Percentiles rank a stretch among this genome's conserved stretches.
These are phyloP conservation scores for Choanephora cucurbitarum DNA, from an alignment of 371 early-diverging fungal species.

Conservation along the genomic window DNA sequence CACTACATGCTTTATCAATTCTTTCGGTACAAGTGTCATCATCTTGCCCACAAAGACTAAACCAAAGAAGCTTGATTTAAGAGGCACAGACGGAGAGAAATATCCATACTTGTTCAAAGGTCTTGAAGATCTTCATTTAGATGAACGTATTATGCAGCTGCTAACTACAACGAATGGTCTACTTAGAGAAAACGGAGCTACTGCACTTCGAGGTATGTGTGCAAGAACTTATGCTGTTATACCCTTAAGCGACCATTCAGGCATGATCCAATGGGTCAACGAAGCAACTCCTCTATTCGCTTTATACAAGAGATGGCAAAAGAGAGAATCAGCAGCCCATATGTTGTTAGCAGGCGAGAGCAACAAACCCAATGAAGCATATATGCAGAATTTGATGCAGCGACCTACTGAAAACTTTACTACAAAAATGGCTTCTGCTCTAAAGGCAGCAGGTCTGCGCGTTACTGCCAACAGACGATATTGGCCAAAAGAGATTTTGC, in stretches of 20 bases:
- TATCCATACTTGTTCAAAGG: conserved; percentile 88
- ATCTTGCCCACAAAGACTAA: conserved; percentile 85
- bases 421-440: conserved; percentile 35
- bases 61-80: conserved; percentile 84
- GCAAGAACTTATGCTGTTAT: conserved; percentile 92
- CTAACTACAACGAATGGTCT: conserved; percentile 72
- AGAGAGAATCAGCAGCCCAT: conserved; percentile 51
- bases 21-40: conserved; percentile 62
- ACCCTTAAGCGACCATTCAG: conserved; percentile 91
- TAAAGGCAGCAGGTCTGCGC: conserved; percentile 53
- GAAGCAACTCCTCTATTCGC: conserved; percentile 75
- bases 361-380: conserved; percentile 33
- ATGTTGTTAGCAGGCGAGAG: conserved; percentile 20
- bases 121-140: conserved; percentile 91
- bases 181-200: conserved; percentile 52
- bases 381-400: conserved; percentile 16
- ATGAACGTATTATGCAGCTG: conserved; percentile 90
- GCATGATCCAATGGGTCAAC: conserved; percentile 98
- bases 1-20: conserved; percentile 45
- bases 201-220: conserved; percentile 51
- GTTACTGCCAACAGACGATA: conserved; percentile 55
- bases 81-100: conserved; percentile 73
- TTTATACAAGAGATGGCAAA: conserved; percentile 58
- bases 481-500: conserved; percentile 69
- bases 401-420: conserved; percentile 51